Evolutionary conservation across 2,329 filamentous ascomycete genomes (phyloP), one percentile per base, ranked within the genome.

Genomic region (Chaetomiaceae sp.): DNA sequence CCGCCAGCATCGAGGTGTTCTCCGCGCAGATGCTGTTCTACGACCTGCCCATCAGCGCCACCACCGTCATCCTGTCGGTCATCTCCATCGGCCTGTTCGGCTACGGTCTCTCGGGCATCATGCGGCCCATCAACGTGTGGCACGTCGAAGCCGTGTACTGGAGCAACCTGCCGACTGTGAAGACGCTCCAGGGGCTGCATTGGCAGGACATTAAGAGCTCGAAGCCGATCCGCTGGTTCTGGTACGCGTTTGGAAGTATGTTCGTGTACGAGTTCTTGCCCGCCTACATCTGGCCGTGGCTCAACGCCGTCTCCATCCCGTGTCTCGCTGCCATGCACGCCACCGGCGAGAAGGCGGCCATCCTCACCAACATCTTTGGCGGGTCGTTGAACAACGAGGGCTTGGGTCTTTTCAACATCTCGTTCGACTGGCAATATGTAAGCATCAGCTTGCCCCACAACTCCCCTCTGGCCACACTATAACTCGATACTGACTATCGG

Each of bases 81-180:
- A 71, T 79, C 42, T 78, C 74, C 0, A 77, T 79, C 33, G 73
- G 72, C 0, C 57, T 79, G 2, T 78, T 77, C 43, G 75, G 76
- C 1, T 79, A 77, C 33, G 75, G 74, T 2, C 58, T 79, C 3
- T 71, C 68, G 35, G 76, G 76, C 7, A 37, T 79, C 2, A 59
- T 79, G 55, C 73, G 76, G 0, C 75, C 75, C 0, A 67, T 79
- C 30, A 66, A 68, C 2, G 75, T 79, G 10, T 79, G 72, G 67
- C 74, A 76, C 42, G 70, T 73, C 5, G 75, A 79, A 12, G 68
- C 73, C 2, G 75, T 79, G 3, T 79, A 76, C 60, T 79, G 76
- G 76, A 63, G 66, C 29, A 74, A 65, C 6, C 58, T 78, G 4
- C 75, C 75, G 0, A 72, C 68, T 0, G 73, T 78, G 42, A 77